Evolutionary conservation across 1,284 basidiomycete genomes (phyloP).

Genomic region (Sparassis latifolia): DNA sequence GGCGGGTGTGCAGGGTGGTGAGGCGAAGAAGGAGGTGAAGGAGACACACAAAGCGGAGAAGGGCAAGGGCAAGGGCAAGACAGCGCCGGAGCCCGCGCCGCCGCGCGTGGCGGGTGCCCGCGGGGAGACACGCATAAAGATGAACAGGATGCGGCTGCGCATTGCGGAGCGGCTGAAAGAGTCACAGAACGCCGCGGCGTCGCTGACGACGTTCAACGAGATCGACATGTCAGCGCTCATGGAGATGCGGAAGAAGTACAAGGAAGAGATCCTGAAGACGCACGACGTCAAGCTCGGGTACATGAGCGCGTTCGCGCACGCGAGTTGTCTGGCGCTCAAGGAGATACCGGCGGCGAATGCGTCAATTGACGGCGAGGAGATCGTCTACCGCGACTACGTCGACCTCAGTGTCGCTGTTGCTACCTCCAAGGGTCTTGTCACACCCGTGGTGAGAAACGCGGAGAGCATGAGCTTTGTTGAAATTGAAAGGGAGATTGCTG

Average conservation of each 20-base stretch:
- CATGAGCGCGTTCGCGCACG: conserved; percentile 96
- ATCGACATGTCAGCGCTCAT: conserved; percentile 98
- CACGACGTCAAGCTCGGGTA: conserved; percentile 97
- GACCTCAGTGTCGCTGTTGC: conserved; percentile 94
- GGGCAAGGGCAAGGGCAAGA: conserved; percentile 32
- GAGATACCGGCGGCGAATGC: conserved; percentile 96
- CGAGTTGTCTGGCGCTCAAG: conserved; percentile 79
- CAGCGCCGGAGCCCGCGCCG: conserved; percentile 28
- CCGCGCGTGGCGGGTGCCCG: conserved; percentile 51
- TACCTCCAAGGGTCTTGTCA: conserved; percentile 96
- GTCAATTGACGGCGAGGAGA: conserved; percentile 91
- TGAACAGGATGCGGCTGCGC: conserved; percentile 95
- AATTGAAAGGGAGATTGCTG: conserved; percentile 90
- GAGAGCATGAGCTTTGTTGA: conserved; percentile 85
- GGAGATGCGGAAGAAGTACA: conserved; percentile 93
- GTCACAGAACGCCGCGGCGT: conserved; percentile 96
- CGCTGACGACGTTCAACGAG: conserved; percentile 98
- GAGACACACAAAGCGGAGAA: conserved; percentile 35
- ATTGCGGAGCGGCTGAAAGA: conserved; percentile 98
- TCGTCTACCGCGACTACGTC: conserved; percentile 94
- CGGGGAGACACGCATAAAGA: conserved; percentile 91
- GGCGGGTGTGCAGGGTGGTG: conserved; percentile 33
- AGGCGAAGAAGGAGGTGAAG: conserved; percentile 35
- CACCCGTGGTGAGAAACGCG: conserved; percentile 90
- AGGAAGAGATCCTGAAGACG: conserved; percentile 88